These are phyloP conservation scores for Leavenworthia alabamica DNA, from an alignment of 345 rosid genomes.

Conservation along the genomic window DNA sequence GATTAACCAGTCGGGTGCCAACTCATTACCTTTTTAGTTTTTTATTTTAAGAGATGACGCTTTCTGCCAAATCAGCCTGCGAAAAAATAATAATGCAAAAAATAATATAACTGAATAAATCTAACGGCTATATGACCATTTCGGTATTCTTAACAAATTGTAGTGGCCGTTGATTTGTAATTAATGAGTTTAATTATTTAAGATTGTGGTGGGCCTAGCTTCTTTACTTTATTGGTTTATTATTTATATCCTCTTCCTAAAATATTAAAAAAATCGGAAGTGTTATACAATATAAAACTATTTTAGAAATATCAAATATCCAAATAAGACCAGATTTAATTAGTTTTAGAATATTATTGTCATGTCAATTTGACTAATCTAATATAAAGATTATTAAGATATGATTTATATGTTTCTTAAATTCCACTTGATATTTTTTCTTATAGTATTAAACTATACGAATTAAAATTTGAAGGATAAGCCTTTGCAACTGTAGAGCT, in stretches of 20 bases:
- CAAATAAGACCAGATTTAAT: background rate
- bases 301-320: conserved; percentile 13
- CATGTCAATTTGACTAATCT: conserved; percentile 15
- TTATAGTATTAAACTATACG: background rate
- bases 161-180: conserved; percentile 29
- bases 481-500: background rate
- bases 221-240: conserved; percentile 21
- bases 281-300: background rate
- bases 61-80: conserved; percentile 50
- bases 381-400: background rate
- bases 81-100: too few species aligned
- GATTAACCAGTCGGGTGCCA: conserved; percentile 52
- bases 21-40: conserved; percentile 36
- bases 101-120: background rate
- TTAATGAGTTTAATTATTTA: conserved; percentile 2
- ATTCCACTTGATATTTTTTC: background rate
- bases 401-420: background rate
- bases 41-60: conserved; percentile 30
- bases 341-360: background rate
- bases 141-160: conserved; percentile 2
- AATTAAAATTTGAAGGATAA: background rate
- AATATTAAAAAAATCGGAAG: background rate
- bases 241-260: background rate
- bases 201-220: conserved; percentile 32
- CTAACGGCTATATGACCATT: conserved; percentile 33